Percentiles rank a stretch among this genome's conserved stretches.
Conservation (phyloP, 1,284 basidiomycete genomes). For the Apiotrichum gracile region DNA sequence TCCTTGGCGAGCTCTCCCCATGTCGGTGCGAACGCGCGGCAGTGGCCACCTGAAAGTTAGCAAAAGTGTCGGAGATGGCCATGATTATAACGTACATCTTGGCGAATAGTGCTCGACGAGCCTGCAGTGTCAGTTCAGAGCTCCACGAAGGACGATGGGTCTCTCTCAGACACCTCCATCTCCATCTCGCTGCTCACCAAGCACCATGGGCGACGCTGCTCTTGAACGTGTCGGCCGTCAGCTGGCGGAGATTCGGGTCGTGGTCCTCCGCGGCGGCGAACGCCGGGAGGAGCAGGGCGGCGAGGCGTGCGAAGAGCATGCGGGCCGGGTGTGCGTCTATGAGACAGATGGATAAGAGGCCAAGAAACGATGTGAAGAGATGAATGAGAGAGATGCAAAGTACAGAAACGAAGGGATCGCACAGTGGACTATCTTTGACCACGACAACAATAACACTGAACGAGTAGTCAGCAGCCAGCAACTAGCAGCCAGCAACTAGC, state of each 20-base stretch:
- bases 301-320: slow-evolving; percentile 1
- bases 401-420: too few species aligned
- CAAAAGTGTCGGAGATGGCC: neutral
- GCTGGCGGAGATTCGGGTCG: slow-evolving; percentile 30
- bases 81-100: slow-evolving; percentile 33
- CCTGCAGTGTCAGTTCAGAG: slow-evolving; percentile 25
- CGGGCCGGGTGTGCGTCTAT: neutral
- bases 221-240: slow-evolving; percentile 64
- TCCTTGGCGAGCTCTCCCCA: slow-evolving; percentile 67
- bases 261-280: neutral
- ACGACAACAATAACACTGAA: neutral
- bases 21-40: slow-evolving; percentile 57
- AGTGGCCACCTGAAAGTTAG: slow-evolving; percentile 38
- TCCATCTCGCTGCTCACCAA: slow-evolving; percentile 63
- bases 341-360: neutral
- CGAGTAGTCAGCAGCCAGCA: too few species aligned
- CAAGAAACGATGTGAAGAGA: neutral
- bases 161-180: too few species aligned
- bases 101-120: slow-evolving; percentile 48
- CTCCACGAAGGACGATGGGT: too few species aligned
- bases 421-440: too few species aligned
- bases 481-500: too few species aligned
- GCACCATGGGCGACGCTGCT: slow-evolving; percentile 56
- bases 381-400: neutral
- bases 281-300: neutral